Evolutionary conservation across 768 basidiomycete genomes (phyloP), one percentile per base, ranked within the genome.

Genomic region (Suillus spraguei): DNA sequence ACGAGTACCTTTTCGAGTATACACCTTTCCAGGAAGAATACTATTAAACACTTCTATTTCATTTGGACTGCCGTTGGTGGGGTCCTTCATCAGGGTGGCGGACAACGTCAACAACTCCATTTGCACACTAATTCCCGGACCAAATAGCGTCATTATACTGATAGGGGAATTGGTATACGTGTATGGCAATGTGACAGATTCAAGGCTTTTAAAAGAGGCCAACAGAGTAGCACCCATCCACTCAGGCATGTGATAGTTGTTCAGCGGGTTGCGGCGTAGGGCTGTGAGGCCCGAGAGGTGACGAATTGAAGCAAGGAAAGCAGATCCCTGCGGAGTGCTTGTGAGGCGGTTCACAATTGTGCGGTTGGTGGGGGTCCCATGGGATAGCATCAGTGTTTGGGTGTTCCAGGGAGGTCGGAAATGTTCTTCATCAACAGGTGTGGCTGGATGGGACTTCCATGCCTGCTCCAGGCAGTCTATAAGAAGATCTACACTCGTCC

Each of bases 261-360:
- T 38, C 32, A n/a, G 54, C 7, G 22, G 24, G 47, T 7, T 14
- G 22, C 47, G 47, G 14, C 13, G 14, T 49, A 49, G 13, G 47
- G 14, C 63, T 13, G 68, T 63, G 24, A 5, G 1, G 22, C 13
- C 7, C 17, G 44, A 72, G 11, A 82, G 69, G 62, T 77, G 78
- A 2, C 78, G 77, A 36, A 82, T 66, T 20, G 70, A 71, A 47
- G 46, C 46, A 46, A 46, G 46, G 46, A 47, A 47, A 13, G 22
- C 46, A 22, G 22, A 22, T 10, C 80, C 80, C 9, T 72, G 72
- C 13, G 59, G 38, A 8, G 66, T 77, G 22, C 69, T 69, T 46
- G 68, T 74, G 28, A 81, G 64, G 8, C 74, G 69, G 46, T 73
- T 76, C 46, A 22, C 14, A 79, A 77, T 79, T 17, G 38, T 33